Evolutionary conservation across 2,329 filamentous ascomycete species (phyloP).

Genomic region (Sarocladiaceae sp.): DNA sequence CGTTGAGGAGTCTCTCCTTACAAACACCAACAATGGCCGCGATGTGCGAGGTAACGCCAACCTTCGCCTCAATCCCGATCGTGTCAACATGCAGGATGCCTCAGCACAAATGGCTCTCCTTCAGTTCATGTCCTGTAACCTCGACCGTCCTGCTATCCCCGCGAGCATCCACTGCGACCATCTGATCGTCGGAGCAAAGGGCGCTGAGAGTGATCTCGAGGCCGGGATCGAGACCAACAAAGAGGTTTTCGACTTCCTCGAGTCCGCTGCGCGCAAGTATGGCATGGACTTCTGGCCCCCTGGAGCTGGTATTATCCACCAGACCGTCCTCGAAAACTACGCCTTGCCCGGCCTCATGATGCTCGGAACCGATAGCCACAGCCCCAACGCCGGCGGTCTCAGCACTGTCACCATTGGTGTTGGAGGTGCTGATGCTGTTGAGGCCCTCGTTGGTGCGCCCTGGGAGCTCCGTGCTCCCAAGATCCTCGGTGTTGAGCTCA

Average conservation of each 20-base stretch:
- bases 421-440: constrained; percentile 92
- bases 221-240: constrained; percentile 86
- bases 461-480: constrained; percentile 97
- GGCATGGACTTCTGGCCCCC: constrained; percentile 96
- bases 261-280: constrained; percentile 84
- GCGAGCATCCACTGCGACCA: constrained; percentile 99
- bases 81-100: constrained; percentile 98
- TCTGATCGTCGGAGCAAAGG: constrained; percentile 92
- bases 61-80: constrained; percentile 92
- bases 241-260: constrained; percentile 95
- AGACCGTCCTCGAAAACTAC: constrained; percentile 97
- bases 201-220: constrained; percentile 78
- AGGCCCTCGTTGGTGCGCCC: constrained; percentile 89
- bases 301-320: constrained; percentile 92
- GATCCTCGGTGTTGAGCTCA: constrained; percentile 77
- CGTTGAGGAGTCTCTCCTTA: constrained; percentile 79
- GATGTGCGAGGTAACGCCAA: constrained; percentile 83
- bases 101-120: constrained; percentile 97
- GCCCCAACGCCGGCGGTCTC: constrained; percentile 91
- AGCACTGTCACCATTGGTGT: constrained; percentile 95
- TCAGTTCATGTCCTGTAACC: constrained; percentile 96
- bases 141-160: constrained; percentile 84
- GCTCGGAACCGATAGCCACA: constrained; percentile 96
- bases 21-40: constrained; percentile 74
- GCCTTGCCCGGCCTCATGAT: constrained; percentile 97